A percentile compares a stretch with the other conserved stretches of the same genome.
phyloP scores from a whole-genome alignment of 2,329 filamentous ascomycete species.

The Colletotrichum shisoi region DNA sequence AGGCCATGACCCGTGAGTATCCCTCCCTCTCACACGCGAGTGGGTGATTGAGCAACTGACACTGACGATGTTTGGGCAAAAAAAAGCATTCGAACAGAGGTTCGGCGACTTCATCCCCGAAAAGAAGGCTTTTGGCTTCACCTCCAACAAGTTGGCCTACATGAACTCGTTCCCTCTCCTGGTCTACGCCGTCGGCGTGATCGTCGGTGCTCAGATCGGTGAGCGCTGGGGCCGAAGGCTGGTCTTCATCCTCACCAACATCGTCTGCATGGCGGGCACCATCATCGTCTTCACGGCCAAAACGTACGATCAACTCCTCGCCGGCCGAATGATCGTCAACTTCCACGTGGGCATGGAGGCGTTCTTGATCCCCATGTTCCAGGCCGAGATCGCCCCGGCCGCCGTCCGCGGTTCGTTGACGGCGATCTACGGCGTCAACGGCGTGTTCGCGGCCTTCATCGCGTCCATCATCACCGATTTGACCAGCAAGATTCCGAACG shows the following conservation, averaged over 20 bases:
- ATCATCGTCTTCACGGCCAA: slow-evolving; percentile 36
- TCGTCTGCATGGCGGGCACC: slow-evolving; percentile 37
- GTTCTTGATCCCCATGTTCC: slow-evolving; percentile 40
- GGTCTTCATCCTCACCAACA: slow-evolving; percentile 40
- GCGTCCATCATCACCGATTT: slow-evolving; percentile 41
- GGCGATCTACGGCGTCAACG: slow-evolving; percentile 39
- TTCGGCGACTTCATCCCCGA: slow-evolving; percentile 38
- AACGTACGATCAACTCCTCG: slow-evolving; percentile 34
- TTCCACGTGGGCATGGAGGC: slow-evolving; percentile 41
- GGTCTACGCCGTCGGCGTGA: slow-evolving; percentile 39
- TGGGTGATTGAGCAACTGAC: not conserved
- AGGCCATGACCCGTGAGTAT: slow-evolving; percentile 41
- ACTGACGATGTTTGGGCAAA: not conserved
- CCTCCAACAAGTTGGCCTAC: slow-evolving; percentile 39
- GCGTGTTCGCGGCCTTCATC: slow-evolving; percentile 41
- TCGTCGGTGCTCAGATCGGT: slow-evolving; percentile 37
- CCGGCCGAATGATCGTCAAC: slow-evolving; percentile 40
- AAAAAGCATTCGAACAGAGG: slow-evolving; percentile 37
- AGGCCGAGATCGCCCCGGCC: slow-evolving; percentile 42
- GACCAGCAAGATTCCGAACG: slow-evolving; percentile 39
- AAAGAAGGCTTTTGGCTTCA: slow-evolving; percentile 35
- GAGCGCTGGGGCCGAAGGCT: slow-evolving; percentile 39
- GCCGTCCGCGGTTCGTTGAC: slow-evolving; percentile 40
- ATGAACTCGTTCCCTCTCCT: slow-evolving; percentile 42
- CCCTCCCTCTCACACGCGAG: too few relatives aligned